These are phyloP conservation scores for Candida xyloterini DNA, from an alignment of 805 yeast species.

Conservation along the genomic window DNA sequence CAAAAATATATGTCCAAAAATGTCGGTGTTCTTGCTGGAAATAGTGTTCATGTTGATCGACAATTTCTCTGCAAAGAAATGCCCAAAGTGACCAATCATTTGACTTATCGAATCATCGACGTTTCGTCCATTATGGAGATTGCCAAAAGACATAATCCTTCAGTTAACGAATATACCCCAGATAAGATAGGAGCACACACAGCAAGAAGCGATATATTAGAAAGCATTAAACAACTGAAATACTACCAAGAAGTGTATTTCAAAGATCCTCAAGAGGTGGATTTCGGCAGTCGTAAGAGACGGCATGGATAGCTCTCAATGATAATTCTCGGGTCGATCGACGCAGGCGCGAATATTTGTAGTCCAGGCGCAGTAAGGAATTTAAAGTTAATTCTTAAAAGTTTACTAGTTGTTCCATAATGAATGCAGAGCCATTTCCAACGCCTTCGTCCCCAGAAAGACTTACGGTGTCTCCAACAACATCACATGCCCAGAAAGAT, in stretches of 20 bases:
- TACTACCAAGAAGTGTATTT: slow-evolving; percentile 75
- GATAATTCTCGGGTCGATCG: slow-evolving; percentile 3
- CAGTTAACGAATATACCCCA: slow-evolving; percentile 54
- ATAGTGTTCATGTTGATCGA: slow-evolving; percentile 88
- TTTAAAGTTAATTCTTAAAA: neutral
- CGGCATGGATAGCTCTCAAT: neutral
- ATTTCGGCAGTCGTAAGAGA: slow-evolving; percentile 3
- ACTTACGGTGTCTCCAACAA: slow-evolving; percentile 34
- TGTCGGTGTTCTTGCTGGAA: slow-evolving; percentile 81
- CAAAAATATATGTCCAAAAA: slow-evolving; percentile 49
- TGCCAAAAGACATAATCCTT: slow-evolving; percentile 72
- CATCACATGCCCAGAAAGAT: slow-evolving; percentile 31
- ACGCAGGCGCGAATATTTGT: slow-evolving; percentile 7
- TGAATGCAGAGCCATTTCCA: slow-evolving; percentile 33
- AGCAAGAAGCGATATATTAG: slow-evolving; percentile 83
- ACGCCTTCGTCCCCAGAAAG: slow-evolving; percentile 33
- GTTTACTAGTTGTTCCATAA: neutral
- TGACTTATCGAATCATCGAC: slow-evolving; percentile 79
- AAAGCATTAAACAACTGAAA: slow-evolving; percentile 77
- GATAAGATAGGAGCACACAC: slow-evolving; percentile 73
- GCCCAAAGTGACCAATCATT: slow-evolving; percentile 62
- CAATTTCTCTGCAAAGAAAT: slow-evolving; percentile 80
- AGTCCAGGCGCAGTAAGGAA: slow-evolving; percentile 7
- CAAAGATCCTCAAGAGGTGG: slow-evolving; percentile 20
- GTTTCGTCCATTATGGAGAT: slow-evolving; percentile 86